Base-by-base conservation (phyloP, 2,329 filamentous ascomycete genomes). In the Stagonosporopsis rhizophila region DNA sequence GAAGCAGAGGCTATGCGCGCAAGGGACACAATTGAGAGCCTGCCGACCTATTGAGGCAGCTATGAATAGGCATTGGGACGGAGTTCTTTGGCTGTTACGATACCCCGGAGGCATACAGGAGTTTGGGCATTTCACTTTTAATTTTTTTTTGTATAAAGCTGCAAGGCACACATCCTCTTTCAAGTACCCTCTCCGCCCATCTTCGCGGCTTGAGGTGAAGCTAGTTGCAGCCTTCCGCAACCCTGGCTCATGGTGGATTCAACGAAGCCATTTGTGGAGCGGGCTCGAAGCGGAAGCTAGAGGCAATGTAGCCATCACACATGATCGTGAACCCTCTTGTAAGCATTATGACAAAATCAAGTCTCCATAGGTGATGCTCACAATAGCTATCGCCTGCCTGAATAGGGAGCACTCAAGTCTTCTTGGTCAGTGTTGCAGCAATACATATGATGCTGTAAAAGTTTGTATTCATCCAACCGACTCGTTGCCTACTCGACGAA, bases 1-100 rank as follows among this genome's bases (percentile, higher is more conserved):
- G 94, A 98, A 78, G 87, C 81, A 56, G 88, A 98, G 77, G 94
- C 92, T 0, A 85, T 83, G 17, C 85, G 87, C 69, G 95, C 93
- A 0, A 87, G 97, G 84, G 83, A 82, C 44, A 85, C 86, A 6
- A 78, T 99, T 50, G 91, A 95, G 75, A 89, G 57, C 14, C 58
- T 72, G 27, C 62, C 61, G 2, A 63, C 56, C 1, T 46, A 56
- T 30, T 68, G 45, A 61, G 32, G 47, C 4, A 52, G 56, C 5
- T 23, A 48, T 25, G 40, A 44, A 17, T 41, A 28, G 45, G 39
- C 44, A 47, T 52, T 25, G 40, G 30, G 30, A 40, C 14, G 52
- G 56, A 44, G 53, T 61, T 64, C 45, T 50, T 38, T 67, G 56
- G 59, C 34, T 39, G 56, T 62, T 61, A 60, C 59, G 66, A 68